Conservation (phyloP, 2,329 filamentous ascomycete species). For the Stylonectria norvegica region DNA sequence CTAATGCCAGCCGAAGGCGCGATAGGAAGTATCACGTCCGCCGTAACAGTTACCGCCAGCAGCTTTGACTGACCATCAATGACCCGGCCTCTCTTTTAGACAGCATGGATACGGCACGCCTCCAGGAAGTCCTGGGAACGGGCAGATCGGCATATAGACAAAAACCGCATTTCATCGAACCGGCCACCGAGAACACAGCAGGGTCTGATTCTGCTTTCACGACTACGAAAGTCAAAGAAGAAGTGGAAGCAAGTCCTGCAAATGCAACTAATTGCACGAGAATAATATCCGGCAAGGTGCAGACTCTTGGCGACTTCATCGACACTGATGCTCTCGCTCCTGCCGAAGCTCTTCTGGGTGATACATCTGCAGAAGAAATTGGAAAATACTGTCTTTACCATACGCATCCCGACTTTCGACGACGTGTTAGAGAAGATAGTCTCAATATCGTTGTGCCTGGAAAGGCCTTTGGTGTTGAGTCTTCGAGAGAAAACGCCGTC, state of each 20-base stretch:
- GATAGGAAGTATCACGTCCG: background rate
- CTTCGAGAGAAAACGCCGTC: slow-evolving; percentile 43
- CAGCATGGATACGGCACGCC: background rate
- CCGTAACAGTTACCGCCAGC: background rate
- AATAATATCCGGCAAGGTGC: slow-evolving; percentile 34
- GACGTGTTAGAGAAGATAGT: slow-evolving; percentile 16
- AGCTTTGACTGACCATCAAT: background rate
- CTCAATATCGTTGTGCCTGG: slow-evolving; percentile 43
- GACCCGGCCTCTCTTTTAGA: background rate
- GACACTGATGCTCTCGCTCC: slow-evolving; percentile 36
- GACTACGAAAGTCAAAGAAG: background rate
- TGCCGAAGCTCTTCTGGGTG: background rate
- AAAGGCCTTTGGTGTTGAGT: slow-evolving; percentile 44
- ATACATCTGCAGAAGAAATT: background rate
- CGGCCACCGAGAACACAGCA: background rate
- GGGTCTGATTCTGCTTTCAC: too few species aligned
- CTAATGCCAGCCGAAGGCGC: background rate
- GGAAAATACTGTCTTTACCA: background rate
- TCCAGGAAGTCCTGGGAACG: background rate
- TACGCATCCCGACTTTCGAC: background rate
- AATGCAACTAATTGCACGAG: background rate
- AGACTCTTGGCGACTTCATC: slow-evolving; percentile 42
- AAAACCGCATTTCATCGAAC: background rate
- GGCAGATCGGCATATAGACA: too few species aligned
- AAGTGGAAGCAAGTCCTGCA: background rate